Evolutionary conservation across 169 alveolate species (phyloP).

Genomic region (Plasmodium sp.): DNA sequence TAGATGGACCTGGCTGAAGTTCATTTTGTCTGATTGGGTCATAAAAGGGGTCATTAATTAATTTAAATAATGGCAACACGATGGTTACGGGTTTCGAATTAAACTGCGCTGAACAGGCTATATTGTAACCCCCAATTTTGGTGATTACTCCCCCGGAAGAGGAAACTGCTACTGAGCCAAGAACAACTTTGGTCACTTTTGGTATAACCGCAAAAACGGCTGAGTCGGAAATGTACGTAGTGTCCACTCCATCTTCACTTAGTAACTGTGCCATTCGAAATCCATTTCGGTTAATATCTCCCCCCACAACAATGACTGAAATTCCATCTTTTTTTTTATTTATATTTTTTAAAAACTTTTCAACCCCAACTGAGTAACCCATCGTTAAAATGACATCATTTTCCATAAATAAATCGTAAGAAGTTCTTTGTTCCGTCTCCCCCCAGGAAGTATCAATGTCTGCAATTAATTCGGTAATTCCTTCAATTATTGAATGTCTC

Average conservation of each 20-base stretch:
- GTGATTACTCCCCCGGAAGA: conserved; percentile 73
- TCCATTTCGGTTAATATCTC: conserved; percentile 69
- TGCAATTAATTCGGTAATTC: conserved; percentile 51
- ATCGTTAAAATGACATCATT: conserved; percentile 71
- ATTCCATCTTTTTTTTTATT: conserved; percentile 75
- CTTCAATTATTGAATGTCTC: conserved; percentile 72
- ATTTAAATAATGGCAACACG: conserved; percentile 67
- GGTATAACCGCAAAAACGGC: conserved; percentile 75
- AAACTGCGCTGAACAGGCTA: conserved; percentile 68
- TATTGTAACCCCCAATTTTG: conserved; percentile 68
- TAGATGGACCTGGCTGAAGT: conserved; percentile 68
- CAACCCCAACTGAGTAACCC: conserved; percentile 69
- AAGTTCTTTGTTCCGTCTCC: conserved; percentile 74
- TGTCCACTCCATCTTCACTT: conserved; percentile 74
- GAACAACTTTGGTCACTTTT: conserved; percentile 55
- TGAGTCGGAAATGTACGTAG: conserved; percentile 67
- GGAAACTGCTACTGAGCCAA: conserved; percentile 71
- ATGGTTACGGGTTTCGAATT: conserved; percentile 52
- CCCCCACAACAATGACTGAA: conserved; percentile 70
- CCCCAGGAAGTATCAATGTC: conserved; percentile 70
- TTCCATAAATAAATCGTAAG: conserved; percentile 67
- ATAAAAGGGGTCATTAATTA: conserved; percentile 69
- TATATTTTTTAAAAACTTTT: conserved; percentile 49
- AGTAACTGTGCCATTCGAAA: conserved; percentile 48
- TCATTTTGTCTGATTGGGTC: conserved; percentile 65